Base-by-base conservation (phyloP, 495 filamentous ascomycete genomes). In the Lepraria neglecta region DNA sequence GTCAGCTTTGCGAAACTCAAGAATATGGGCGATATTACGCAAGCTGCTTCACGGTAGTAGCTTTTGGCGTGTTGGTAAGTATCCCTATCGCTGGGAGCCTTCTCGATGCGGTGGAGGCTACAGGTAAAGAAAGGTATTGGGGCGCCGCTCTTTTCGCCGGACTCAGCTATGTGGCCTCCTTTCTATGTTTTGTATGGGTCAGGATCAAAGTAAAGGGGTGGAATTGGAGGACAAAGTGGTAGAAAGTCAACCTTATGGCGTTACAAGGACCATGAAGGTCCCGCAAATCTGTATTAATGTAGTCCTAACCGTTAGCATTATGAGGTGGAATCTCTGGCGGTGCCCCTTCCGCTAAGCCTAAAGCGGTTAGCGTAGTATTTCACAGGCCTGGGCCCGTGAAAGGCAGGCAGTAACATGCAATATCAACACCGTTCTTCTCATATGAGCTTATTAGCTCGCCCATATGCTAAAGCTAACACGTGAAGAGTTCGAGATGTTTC, bases 1-100 rank as follows among this genome's bases (percentile, higher is more conserved):
- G 74, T 5, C 75, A 78, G 68, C 68, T 79, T 19, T 79, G 76
- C 62, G 66, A 71, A 15, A 77, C 72, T 11, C 65, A 78, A 27
- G 64, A 77, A 48, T 79, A 78, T 51, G 77, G 77, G 14, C 58
- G 72, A 17, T 78, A 78, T 27, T 50, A 27, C 11, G 47, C 47
- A 27, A 50, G 19, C 9, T 50, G 47, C 47, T 50, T 27, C 47
- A 50, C 47, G 19, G 21, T 50, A 0, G 47, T 50, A 11, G 47
- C 19, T 27, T 27, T 50, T 27, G 47, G 47, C 9, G 21, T 27
- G 11, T 50, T 50, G 47, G 47, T 50, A 28, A 27, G 47, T 24
- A 30, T 50, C 9, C 47, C 47, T 14, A 50, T 50, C 19, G 47
- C 44, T 46, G 44, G 44, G 44, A 46, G 44, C n/a, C 44, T 46